phyloP scores from a whole-genome alignment of 2,329 filamentous ascomycete species.

The Seiridium unicorne region DNA sequence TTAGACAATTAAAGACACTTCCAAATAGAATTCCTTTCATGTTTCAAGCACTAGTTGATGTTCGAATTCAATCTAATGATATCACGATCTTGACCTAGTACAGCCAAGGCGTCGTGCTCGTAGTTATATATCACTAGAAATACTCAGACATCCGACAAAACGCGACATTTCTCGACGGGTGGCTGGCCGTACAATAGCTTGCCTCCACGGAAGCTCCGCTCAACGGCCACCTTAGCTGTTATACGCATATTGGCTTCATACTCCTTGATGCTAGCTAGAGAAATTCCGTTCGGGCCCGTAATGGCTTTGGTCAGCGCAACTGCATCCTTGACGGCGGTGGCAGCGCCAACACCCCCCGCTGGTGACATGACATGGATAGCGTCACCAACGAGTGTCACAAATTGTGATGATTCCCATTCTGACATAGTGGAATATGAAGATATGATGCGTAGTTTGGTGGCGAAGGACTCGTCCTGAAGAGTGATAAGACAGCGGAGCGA shows the following conservation, averaged over 20 bases:
- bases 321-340: background rate
- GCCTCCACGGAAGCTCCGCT: slow-evolving; percentile 1
- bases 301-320: background rate
- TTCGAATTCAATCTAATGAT: no score
- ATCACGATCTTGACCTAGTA: no score
- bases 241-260: background rate
- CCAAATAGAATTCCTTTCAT: no score
- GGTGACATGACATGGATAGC: background rate
- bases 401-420: background rate
- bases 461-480: background rate
- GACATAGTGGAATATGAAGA: background rate
- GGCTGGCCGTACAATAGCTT: background rate
- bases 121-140: no score
- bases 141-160: background rate
- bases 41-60: no score
- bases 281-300: background rate
- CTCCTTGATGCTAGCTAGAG: background rate
- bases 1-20: no score
- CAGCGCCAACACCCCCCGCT: background rate
- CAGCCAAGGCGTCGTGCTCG: no score
- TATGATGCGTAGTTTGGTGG: background rate
- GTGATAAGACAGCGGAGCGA: background rate
- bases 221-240: background rate
- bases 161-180: background rate
- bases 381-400: background rate